phyloP scores from a whole-genome alignment of 2,329 filamentous ascomycete species.

The Aspergillus aculeatus region DNA sequence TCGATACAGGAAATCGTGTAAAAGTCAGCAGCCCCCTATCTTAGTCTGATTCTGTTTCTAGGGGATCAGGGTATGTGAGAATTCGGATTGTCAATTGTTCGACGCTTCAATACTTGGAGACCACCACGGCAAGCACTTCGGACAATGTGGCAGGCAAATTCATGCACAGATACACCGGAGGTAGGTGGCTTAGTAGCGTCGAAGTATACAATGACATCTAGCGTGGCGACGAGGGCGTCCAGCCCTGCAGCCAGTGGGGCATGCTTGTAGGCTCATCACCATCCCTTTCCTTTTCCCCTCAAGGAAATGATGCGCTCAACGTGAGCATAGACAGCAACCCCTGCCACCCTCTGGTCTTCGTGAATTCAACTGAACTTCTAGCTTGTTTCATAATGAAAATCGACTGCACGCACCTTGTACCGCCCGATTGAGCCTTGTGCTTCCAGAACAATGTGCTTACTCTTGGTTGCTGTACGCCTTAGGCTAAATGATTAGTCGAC shows the following conservation, averaged over 20 bases:
- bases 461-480: background rate
- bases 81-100: too few species aligned
- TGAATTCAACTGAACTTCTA: conserved; percentile 2
- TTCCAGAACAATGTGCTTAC: background rate
- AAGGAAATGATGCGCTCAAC: background rate
- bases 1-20: too few species aligned
- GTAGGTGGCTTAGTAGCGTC: background rate
- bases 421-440: conserved; percentile 1
- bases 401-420: conserved; percentile 1
- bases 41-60: background rate
- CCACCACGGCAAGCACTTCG: background rate
- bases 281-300: background rate
- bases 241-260: conserved; percentile 7
- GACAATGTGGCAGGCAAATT: background rate
- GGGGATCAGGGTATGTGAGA: too few species aligned
- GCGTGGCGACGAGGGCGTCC: background rate
- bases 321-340: background rate
- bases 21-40: too few species aligned
- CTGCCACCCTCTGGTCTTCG: background rate
- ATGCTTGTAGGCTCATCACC: background rate
- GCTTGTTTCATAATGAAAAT: conserved; percentile 15
- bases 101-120: background rate
- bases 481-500: background rate
- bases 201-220: background rate
- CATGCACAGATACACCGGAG: background rate